Percentiles rank a stretch among this genome's conserved stretches.
These are phyloP conservation scores for Debaryomyces castellii DNA, from an alignment of 805 yeast species.

Conservation along the genomic window DNA sequence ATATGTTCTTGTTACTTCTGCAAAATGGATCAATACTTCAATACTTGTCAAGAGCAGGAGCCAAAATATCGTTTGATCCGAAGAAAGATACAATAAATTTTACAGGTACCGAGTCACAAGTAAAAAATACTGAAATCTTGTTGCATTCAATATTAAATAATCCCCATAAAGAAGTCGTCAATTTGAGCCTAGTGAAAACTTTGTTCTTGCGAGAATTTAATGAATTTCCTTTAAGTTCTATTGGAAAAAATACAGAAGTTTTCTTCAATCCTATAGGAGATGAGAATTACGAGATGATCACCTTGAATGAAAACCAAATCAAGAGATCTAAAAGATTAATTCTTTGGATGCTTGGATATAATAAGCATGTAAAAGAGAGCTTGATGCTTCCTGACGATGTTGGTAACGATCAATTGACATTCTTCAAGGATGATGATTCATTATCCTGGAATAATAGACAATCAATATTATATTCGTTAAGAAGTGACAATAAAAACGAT, in stretches of 20 bases:
- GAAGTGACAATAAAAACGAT: slow-evolving; percentile 1
- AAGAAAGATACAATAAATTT: slow-evolving; percentile 28
- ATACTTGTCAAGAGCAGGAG: slow-evolving; percentile 42
- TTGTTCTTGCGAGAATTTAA: slow-evolving; percentile 28
- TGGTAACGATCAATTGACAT: slow-evolving; percentile 14
- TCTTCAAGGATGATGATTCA: slow-evolving; percentile 30
- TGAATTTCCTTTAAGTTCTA: slow-evolving; percentile 20
- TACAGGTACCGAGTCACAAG: slow-evolving; percentile 40
- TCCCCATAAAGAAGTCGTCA: slow-evolving; percentile 26
- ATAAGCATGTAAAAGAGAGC: slow-evolving; percentile 20
- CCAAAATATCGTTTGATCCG: slow-evolving; percentile 32
- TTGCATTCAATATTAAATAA: slow-evolving; percentile 29
- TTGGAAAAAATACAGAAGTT: slow-evolving; percentile 34
- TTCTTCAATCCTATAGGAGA: slow-evolving; percentile 27
- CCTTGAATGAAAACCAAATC: slow-evolving; percentile 27
- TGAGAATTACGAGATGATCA: slow-evolving; percentile 29
- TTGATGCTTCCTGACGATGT: slow-evolving; percentile 17
- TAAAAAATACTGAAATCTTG: slow-evolving; percentile 44
- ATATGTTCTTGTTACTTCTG: slow-evolving; percentile 41
- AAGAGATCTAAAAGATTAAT: slow-evolving; percentile 36
- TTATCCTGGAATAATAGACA: slow-evolving; percentile 31
- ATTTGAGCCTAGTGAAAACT: slow-evolving; percentile 25
- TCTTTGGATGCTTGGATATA: slow-evolving; percentile 38
- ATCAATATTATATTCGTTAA: slow-evolving; percentile 15
- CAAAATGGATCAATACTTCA: slow-evolving; percentile 39